Evolutionary conservation across 2,329 filamentous ascomycete genomes (phyloP).

Genomic region (Aaosphaeria pasadenensis): DNA sequence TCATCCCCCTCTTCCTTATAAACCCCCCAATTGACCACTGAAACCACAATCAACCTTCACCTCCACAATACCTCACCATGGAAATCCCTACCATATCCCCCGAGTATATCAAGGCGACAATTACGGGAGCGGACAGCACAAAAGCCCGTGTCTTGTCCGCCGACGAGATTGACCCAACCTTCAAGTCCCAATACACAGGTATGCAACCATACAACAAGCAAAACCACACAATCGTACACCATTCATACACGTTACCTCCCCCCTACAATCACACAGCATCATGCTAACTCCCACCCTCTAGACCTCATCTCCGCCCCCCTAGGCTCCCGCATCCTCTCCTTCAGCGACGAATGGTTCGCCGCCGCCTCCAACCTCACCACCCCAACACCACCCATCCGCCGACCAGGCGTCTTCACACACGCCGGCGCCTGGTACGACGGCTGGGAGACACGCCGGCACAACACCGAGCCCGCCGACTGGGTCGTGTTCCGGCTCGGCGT

Average conservation of each 20-base stretch:
- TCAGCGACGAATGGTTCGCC: slow-evolving; percentile 62
- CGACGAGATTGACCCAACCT: slow-evolving; percentile 52
- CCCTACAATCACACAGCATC: not conserved
- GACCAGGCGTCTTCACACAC: slow-evolving; percentile 57
- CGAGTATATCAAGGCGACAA: slow-evolving; percentile 27
- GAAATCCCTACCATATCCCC: slow-evolving; percentile 30
- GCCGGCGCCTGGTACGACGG: slow-evolving; percentile 64
- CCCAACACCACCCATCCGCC: slow-evolving; percentile 54
- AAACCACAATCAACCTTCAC: not conserved
- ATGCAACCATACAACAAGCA: slow-evolving; percentile 2
- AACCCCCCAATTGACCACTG: not conserved
- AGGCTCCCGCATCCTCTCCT: slow-evolving; percentile 52
- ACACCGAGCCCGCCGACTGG: slow-evolving; percentile 57
- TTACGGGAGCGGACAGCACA: slow-evolving; percentile 12
- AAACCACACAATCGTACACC: not conserved
- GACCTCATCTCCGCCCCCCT: slow-evolving; percentile 53
- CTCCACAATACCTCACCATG: slow-evolving; percentile 12
- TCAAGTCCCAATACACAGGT: slow-evolving; percentile 55
- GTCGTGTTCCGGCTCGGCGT: slow-evolving; percentile 59
- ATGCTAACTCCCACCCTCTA: slow-evolving; percentile 14
- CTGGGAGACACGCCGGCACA: slow-evolving; percentile 63
- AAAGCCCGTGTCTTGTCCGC: slow-evolving; percentile 40
- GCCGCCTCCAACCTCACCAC: slow-evolving; percentile 58
- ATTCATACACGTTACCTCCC: no score
- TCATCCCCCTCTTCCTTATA: not conserved